Conservation (phyloP, 1,139 yeast species). For the Suhomyces wounanorum region DNA sequence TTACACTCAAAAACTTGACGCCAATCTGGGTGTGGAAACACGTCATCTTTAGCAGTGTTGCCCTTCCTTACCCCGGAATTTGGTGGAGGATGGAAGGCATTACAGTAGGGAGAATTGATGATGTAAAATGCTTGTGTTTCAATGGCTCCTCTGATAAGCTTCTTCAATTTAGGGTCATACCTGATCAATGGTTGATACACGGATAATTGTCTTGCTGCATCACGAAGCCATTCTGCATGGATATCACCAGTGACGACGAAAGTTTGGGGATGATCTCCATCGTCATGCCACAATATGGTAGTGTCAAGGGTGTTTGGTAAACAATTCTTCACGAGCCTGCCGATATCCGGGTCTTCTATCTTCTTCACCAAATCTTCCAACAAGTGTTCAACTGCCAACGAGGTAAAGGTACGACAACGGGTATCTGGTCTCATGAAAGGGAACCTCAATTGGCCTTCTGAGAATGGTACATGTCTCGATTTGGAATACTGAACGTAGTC, state of each 20-base stretch:
- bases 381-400: slow-evolving; percentile 63
- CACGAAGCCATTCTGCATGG: slow-evolving; percentile 89
- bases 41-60: slow-evolving; percentile 62
- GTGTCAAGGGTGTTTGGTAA: slow-evolving; percentile 90
- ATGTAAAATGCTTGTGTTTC: slow-evolving; percentile 73
- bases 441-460: slow-evolving; percentile 49
- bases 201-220: slow-evolving; percentile 80
- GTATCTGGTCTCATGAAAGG: slow-evolving; percentile 78
- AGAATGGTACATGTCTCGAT: slow-evolving; percentile 49
- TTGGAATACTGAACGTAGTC: slow-evolving; percentile 46
- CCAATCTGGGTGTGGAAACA: slow-evolving; percentile 72
- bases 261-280: slow-evolving; percentile 26
- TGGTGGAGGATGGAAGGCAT: slow-evolving; percentile 87
- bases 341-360: slow-evolving; percentile 64
- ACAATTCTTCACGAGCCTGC: slow-evolving; percentile 75
- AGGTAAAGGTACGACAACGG: slow-evolving; percentile 71
- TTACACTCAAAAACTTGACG: slow-evolving; percentile 80
- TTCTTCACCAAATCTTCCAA: slow-evolving; percentile 53
- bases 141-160: slow-evolving; percentile 74
- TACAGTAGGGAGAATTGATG: slow-evolving; percentile 72
- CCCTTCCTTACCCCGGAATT: slow-evolving; percentile 55
- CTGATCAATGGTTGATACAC: slow-evolving; percentile 67
- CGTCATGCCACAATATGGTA: slow-evolving; percentile 72
- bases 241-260: slow-evolving; percentile 89
- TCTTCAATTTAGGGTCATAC: slow-evolving; percentile 51